These are phyloP conservation scores for Boechera retrofracta DNA, from an alignment of 345 rosid genomes.

Conservation along the genomic window DNA sequence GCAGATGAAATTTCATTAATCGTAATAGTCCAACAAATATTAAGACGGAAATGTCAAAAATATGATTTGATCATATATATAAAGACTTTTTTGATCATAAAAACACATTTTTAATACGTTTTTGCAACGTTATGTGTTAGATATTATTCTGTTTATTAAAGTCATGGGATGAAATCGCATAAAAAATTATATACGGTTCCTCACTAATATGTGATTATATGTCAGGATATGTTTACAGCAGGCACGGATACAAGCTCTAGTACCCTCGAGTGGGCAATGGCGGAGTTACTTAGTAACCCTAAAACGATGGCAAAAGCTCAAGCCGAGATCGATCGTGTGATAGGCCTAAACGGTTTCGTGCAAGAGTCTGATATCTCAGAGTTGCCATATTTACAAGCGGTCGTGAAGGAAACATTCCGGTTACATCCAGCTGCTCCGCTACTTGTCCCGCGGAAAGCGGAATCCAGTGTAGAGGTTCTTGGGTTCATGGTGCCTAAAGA, in stretches of 20 bases:
- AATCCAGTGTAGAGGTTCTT: conserved; percentile 4
- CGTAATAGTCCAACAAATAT: background rate
- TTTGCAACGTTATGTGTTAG: too few relatives aligned
- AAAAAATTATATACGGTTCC: background rate
- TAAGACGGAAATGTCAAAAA: too few relatives aligned
- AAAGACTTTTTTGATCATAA: background rate
- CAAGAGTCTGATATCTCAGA: conserved; percentile 13
- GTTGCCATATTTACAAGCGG: conserved; percentile 24
- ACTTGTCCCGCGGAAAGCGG: conserved; percentile 24
- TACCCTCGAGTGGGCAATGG: conserved; percentile 85
- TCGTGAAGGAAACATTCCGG: conserved; percentile 26
- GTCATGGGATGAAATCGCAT: background rate
- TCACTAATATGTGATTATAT: background rate
- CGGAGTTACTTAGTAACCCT: conserved; percentile 65
- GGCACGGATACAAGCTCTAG: conserved; percentile 27
- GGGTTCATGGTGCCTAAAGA: conserved; percentile 23
- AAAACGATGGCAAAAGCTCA: conserved; percentile 49
- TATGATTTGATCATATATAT: background rate
- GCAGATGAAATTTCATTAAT: too few relatives aligned
- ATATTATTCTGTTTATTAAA: too few relatives aligned
- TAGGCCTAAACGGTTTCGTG: conserved; percentile 31
- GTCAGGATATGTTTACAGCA: conserved; percentile 23
- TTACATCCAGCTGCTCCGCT: conserved; percentile 27
- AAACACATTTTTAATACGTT: too few relatives aligned
- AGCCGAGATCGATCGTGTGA: conserved; percentile 48